Evolutionary conservation across 2,329 filamentous ascomycete genomes (phyloP), one percentile per base, ranked within the genome.

Genomic region (Pochonia chlamydosporia): DNA sequence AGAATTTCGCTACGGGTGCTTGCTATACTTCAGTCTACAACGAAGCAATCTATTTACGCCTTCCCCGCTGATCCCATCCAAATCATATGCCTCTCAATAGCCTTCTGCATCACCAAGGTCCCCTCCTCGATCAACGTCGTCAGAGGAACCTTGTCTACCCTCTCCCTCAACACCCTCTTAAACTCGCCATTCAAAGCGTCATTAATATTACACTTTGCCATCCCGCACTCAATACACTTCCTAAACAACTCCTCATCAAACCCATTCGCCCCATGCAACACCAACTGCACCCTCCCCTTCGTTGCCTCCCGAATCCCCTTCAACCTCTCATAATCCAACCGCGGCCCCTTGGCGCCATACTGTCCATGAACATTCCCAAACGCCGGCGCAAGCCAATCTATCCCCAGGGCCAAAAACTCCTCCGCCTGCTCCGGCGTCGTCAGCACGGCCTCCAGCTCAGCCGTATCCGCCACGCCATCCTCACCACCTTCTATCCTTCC

Each of bases 301-400:
- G 28, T 31, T 31, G 28, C 28, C 28, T 31, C 14, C 14, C 6
- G n/a, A 39, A 23, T 23, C 40, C 9, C 21, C 39, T 36, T 36
- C n/a, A n/a, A 44, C 48, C 44, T 47, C 20, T 47, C 40, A 21
- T 31, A 44, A 31, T 50, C 48, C 25, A 48, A 16, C n/a, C 39
- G 20, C 25, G 45, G 41, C 5, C 44, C 40, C 2, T 43, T 25
- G 8, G 41, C 74, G 0, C 84, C 84, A 63, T 89, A 89, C 54
- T 82, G 78, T 5, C 85, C 85, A 65, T 89, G 85, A 39, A 89
- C 80, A 57, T 89, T 89, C 4, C 85, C 85, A 66, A 89, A 87
- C 1, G 84, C 84, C 1, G 85, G 85, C 5, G 85, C 85, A 18
- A 89, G 67, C 70, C 82, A 85, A 57, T 88, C 82, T 58, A 89